Evolutionary conservation across 2,329 filamentous ascomycete genomes (phyloP).

Genomic region (Torrubiella hemipterigena): DNA sequence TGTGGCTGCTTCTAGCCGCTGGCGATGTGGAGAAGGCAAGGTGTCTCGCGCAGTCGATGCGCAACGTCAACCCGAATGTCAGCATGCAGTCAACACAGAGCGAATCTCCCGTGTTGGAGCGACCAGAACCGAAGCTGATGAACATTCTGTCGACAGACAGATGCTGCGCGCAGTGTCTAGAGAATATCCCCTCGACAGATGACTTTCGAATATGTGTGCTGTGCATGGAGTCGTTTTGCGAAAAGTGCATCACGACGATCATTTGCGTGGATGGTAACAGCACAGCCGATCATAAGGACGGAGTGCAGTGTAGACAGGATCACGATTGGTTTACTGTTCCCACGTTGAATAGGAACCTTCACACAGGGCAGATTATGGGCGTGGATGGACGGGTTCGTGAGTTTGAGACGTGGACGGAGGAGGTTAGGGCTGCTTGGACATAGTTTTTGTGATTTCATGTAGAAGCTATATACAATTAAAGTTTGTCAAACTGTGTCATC

Average conservation of each 20-base stretch:
- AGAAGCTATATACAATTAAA: too few relatives aligned
- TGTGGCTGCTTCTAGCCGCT: slow-evolving; percentile 24
- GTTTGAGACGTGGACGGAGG: slow-evolving; percentile 23
- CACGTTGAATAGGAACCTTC: slow-evolving; percentile 19
- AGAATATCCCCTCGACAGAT: slow-evolving; percentile 17
- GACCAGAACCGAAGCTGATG: slow-evolving; percentile 22
- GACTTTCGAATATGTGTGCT: slow-evolving; percentile 22
- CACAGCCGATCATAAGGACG: slow-evolving; percentile 14
- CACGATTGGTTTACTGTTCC: slow-evolving; percentile 27
- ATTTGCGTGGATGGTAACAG: slow-evolving; percentile 18
- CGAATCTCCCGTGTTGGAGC: slow-evolving; percentile 16
- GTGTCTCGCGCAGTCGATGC: slow-evolving; percentile 26
- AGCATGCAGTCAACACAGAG: slow-evolving; percentile 13
- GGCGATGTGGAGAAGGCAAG: slow-evolving; percentile 22
- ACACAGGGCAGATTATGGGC: slow-evolving; percentile 26
- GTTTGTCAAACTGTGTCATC: too few relatives aligned
- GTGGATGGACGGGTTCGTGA: slow-evolving; percentile 16
- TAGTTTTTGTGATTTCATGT: too few relatives aligned
- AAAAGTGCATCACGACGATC: slow-evolving; percentile 17
- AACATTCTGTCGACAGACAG: slow-evolving; percentile 20
- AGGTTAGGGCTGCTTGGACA: slow-evolving; percentile 19
- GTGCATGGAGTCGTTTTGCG: slow-evolving; percentile 27
- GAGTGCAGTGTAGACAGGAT: slow-evolving; percentile 21
- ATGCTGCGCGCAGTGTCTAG: slow-evolving; percentile 25
- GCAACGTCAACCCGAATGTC: slow-evolving; percentile 18